Percentiles rank a stretch among this genome's conserved stretches.
These are phyloP conservation scores for Phaeosphaeriaceae sp. DNA, from an alignment of 2,329 filamentous ascomycete genomes.

Conservation along the genomic window DNA sequence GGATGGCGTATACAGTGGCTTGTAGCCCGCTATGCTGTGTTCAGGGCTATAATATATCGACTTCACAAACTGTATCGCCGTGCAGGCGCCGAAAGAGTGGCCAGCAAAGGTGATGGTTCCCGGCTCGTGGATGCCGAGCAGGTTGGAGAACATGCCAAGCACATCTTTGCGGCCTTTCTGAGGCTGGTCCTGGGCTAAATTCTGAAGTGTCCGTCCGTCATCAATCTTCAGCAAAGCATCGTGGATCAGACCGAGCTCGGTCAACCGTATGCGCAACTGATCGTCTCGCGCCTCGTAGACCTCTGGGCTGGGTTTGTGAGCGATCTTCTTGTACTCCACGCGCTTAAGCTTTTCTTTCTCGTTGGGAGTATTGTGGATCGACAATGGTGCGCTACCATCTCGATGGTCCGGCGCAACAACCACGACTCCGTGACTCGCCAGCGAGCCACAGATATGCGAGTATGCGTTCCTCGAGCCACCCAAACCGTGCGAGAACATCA, in stretches of 20 bases:
- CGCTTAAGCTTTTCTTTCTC: slow-evolving; percentile 48
- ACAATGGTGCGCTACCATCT: slow-evolving; percentile 79
- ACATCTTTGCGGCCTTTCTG: slow-evolving; percentile 51
- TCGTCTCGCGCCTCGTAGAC: slow-evolving; percentile 72
- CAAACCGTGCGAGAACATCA: slow-evolving; percentile 86
- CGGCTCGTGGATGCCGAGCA: slow-evolving; percentile 72
- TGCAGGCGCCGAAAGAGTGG: slow-evolving; percentile 82
- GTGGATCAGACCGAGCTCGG: slow-evolving; percentile 77
- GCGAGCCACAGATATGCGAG: slow-evolving; percentile 78
- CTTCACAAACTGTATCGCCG: slow-evolving; percentile 78
- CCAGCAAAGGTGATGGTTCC: slow-evolving; percentile 78
- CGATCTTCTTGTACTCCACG: slow-evolving; percentile 55
- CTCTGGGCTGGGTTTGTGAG: slow-evolving; percentile 70
- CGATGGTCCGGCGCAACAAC: slow-evolving; percentile 84
- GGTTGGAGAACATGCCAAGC: slow-evolving; percentile 66
- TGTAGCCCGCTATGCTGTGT: slow-evolving; percentile 51
- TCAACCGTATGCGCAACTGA: slow-evolving; percentile 77
- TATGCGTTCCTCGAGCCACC: slow-evolving; percentile 84
- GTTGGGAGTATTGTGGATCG: slow-evolving; percentile 69
- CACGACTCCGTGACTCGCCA: slow-evolving; percentile 81
- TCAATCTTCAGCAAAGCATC: slow-evolving; percentile 74
- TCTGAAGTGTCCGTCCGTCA: slow-evolving; percentile 55
- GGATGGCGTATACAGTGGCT: slow-evolving; percentile 68
- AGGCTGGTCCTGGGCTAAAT: slow-evolving; percentile 52
- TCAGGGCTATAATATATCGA: slow-evolving; percentile 72